Evolutionary conservation across 179 eudicot genomes (phyloP).

Genomic region (Carnegiea gigantea): DNA sequence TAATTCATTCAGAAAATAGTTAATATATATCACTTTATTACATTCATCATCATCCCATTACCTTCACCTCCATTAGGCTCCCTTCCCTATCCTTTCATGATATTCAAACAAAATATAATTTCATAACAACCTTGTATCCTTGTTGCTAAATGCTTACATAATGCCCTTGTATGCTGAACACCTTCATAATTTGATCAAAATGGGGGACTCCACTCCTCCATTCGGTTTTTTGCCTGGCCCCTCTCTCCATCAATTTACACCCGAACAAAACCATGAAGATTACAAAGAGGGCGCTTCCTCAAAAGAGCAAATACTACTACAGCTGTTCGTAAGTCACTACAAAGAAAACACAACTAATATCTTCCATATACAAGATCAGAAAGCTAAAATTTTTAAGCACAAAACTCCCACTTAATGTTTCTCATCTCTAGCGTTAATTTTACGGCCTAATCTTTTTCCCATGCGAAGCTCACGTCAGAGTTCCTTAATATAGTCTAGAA

Average conservation of each 20-base stretch:
- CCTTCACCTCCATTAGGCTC: neutral
- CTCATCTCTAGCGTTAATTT: neutral
- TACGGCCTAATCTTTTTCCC: neutral
- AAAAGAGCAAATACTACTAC: neutral
- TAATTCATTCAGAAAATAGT: neutral
- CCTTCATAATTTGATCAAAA: neutral
- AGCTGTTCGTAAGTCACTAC: neutral
- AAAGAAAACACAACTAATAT: too few relatives aligned
- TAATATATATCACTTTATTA: neutral
- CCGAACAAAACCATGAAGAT: too few relatives aligned
- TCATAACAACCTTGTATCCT: too few relatives aligned
- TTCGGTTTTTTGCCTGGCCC: too few relatives aligned
- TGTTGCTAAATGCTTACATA: too few relatives aligned
- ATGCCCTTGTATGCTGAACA: neutral
- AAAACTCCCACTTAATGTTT: neutral
- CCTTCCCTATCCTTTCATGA: neutral
- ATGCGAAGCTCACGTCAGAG: too few relatives aligned
- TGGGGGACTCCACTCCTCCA: neutral
- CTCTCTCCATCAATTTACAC: too few relatives aligned
- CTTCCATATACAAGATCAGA: neutral
- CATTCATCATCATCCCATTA: neutral
- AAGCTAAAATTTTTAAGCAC: neutral
- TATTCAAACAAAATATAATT: too few relatives aligned
- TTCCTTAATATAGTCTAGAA: too few relatives aligned
- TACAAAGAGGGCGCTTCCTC: too few relatives aligned